These are phyloP conservation scores for Venturiaceae sp. DNA, from an alignment of 2,329 filamentous ascomycete genomes.

Conservation along the genomic window DNA sequence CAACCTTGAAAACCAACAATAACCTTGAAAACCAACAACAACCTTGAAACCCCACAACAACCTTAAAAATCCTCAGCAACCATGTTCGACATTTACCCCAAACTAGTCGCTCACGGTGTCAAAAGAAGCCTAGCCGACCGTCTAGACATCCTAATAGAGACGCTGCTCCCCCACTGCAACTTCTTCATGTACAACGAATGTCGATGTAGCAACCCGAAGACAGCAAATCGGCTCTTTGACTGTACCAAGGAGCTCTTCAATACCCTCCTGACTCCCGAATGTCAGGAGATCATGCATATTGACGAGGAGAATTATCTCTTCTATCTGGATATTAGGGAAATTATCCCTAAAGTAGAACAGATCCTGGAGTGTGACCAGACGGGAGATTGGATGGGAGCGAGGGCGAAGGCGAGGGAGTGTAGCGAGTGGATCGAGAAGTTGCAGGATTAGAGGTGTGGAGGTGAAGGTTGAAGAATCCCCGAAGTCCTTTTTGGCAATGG, in stretches of 20 bases:
- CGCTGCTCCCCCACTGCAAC: background rate
- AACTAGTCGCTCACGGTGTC: background rate
- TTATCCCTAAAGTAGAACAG: background rate
- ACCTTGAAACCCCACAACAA: background rate
- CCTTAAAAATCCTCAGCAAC: background rate
- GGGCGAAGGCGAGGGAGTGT: background rate
- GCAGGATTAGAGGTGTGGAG: too few species aligned
- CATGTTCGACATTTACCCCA: background rate
- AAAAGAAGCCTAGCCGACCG: background rate
- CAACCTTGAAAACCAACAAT: background rate
- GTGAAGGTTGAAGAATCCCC: too few species aligned
- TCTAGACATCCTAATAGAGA: background rate
- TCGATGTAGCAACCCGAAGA: background rate
- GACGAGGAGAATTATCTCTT: background rate
- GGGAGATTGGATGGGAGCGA: background rate
- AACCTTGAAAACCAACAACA: background rate
- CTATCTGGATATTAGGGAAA: background rate
- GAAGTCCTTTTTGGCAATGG: too few species aligned
- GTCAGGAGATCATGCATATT: background rate
- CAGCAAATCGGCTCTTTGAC: background rate
- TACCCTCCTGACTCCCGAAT: background rate
- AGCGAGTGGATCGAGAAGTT: background rate
- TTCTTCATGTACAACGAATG: background rate
- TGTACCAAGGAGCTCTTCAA: background rate
- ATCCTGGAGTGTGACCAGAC: background rate